phyloP scores from a whole-genome alignment of 2,329 filamentous ascomycete genomes.

The Dothideomycetes sp. region DNA sequence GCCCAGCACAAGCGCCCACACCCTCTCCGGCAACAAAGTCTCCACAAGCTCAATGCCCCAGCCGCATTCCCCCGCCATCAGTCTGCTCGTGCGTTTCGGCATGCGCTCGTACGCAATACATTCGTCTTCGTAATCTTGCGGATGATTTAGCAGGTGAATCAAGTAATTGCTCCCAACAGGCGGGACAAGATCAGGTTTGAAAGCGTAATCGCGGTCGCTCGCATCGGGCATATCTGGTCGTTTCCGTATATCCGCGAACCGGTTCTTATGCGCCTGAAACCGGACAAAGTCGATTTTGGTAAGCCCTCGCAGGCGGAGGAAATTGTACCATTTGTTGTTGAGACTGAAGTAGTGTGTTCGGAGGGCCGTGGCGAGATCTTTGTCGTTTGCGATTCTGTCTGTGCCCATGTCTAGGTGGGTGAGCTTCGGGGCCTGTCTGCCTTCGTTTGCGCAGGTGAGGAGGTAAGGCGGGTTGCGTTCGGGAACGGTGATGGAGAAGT shows the following conservation, averaged over 20 bases:
- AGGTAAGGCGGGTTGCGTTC: constrained; percentile 22
- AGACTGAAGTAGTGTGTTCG: constrained; percentile 23
- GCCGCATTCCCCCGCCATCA: constrained; percentile 23
- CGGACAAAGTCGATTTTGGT: constrained; percentile 28
- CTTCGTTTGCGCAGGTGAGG: constrained; percentile 27
- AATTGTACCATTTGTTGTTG: constrained; percentile 21
- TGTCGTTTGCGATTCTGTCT: constrained; percentile 22
- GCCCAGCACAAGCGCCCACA: constrained; percentile 21
- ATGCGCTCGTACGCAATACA: constrained; percentile 24
- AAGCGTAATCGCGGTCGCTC: constrained; percentile 18
- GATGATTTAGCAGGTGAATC: constrained; percentile 28
- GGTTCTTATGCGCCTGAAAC: constrained; percentile 11
- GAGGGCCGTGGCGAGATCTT: constrained; percentile 23
- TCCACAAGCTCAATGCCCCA: constrained; percentile 30
- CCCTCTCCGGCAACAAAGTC: constrained; percentile 24
- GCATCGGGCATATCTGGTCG: constrained; percentile 24
- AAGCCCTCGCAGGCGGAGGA: constrained; percentile 23
- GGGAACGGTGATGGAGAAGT: neutral
- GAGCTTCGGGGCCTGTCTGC: constrained; percentile 24
- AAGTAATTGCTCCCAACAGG: constrained; percentile 27
- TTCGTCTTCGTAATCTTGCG: constrained; percentile 27
- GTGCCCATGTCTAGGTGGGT: constrained; percentile 25
- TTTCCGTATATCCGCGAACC: constrained; percentile 12
- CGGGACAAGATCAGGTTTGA: constrained; percentile 27
- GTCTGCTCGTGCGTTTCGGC: constrained; percentile 21